Base-by-base conservation (phyloP, 495 filamentous ascomycete species). In the Podospora anserina region DNA sequence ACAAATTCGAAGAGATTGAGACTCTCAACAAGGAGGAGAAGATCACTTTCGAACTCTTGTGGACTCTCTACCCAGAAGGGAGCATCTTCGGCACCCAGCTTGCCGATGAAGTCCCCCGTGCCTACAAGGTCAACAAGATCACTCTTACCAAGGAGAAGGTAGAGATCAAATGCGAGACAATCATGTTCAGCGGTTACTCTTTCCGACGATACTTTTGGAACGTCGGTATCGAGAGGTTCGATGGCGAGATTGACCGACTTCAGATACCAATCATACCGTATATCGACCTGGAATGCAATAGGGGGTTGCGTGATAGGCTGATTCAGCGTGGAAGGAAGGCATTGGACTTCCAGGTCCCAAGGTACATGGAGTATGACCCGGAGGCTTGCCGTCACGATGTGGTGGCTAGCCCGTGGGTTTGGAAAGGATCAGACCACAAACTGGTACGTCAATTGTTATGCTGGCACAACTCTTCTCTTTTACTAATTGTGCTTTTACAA, bases 11-110 rank as follows among this genome's bases (percentile, higher is more conserved):
- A 13, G 23, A 60, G 60, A 60, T 67, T 26, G 69, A 71, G 65
- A 28, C 44, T 32, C 65, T 68, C 32, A 66, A 71, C 4, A 55
- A 32, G 28, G 56, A 71, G 16, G 61, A 65, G 13, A 61, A 61
- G 20, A 71, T 71, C 55, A 68, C 65, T 15, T 65, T 32, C 18
- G 28, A 71, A 0, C 65, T 67, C 19, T 54, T 71, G 28, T 71
- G 69, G 69, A 71, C 69, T 15, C 30, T 71, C 18, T 71, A 68
- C 49, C 69, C 69, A 1, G 19, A 65, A 57, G 19, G 28, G 13
- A 55, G 61, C 62, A 63, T 65, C 5, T 71, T 39, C 57, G 65
- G n/a, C 13, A 26, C 23, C 55, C 55, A 58, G 0, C 55, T 58
- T n/a, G 55, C 55, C 13, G 23, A 58, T 58, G 55, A 58, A 19